Evolutionary conservation across 2,329 filamentous ascomycete genomes (phyloP).

Genomic region (Hypomyces perniciosus): DNA sequence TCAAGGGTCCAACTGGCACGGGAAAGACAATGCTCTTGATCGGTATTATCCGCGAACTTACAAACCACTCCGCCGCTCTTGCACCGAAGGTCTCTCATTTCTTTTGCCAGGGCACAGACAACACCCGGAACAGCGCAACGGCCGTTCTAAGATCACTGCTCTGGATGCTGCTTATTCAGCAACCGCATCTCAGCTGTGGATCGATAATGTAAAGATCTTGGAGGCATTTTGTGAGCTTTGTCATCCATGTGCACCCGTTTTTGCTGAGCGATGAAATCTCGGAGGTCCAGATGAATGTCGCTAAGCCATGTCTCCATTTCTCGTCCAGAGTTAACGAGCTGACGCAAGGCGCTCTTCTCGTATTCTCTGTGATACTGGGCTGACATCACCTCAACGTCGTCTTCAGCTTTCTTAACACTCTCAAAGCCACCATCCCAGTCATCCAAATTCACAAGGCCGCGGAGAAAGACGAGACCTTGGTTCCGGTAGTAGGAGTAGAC

Average conservation of each 20-base stretch:
- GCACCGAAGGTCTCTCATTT: no score
- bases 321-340: not conserved
- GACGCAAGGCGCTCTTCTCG: conserved; percentile 1
- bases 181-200: no score
- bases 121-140: no score
- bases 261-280: conserved; percentile 13
- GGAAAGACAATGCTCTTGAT: no score
- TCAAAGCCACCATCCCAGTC: conserved; percentile 25
- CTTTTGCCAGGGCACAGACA: no score
- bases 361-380: conserved; percentile 1
- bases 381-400: not conserved
- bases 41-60: no score
- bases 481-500: conserved; percentile 30
- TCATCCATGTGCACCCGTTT: conserved; percentile 12
- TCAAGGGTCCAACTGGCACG: no score
- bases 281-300: conserved; percentile 13
- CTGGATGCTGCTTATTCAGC: no score
- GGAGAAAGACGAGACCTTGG: conserved; percentile 21
- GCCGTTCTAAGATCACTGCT: no score
- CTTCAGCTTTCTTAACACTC: conserved; percentile 22
- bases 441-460: conserved; percentile 26
- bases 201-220: conserved; percentile 13
- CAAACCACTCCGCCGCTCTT: no score
- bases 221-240: conserved; percentile 13
- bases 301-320: conserved; percentile 13